Evolutionary conservation across 2,329 filamentous ascomycete species (phyloP).

Genomic region (Ophiocordyceps camponoti-saundersi): DNA sequence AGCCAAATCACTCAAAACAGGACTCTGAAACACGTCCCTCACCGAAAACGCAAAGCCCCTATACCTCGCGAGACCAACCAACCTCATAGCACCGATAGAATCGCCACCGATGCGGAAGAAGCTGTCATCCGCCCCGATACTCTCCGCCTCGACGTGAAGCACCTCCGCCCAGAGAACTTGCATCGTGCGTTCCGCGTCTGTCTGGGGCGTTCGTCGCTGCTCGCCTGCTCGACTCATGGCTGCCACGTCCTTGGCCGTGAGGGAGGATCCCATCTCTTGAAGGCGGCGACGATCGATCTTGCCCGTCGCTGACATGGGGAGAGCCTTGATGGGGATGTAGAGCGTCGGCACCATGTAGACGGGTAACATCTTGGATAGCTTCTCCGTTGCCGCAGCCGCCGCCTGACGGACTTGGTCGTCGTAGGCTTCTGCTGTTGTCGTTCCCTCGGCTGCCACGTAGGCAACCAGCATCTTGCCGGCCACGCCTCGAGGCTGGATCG

Average conservation of each 20-base stretch:
- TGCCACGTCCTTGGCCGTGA: neutral
- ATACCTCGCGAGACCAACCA: neutral
- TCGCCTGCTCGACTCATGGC: neutral
- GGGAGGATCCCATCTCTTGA: neutral
- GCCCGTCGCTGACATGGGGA: slow-evolving; percentile 1
- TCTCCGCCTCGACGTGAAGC: neutral
- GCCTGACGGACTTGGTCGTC: neutral
- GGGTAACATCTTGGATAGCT: slow-evolving; percentile 1
- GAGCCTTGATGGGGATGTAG: slow-evolving; percentile 1
- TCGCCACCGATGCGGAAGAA: slow-evolving; percentile 4
- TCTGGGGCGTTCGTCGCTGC: neutral
- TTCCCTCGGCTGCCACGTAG: neutral
- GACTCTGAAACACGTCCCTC: neutral
- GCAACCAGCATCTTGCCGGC: slow-evolving; percentile 1
- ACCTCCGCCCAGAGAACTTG: slow-evolving; percentile 1
- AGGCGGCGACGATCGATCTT: slow-evolving; percentile 1
- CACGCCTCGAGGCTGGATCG: neutral
- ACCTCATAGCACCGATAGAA: slow-evolving; percentile 3
- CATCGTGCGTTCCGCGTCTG: neutral
- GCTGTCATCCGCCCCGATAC: slow-evolving; percentile 2
- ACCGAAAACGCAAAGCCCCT: neutral
- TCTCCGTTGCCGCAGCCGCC: neutral
- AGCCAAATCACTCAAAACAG: neutral
- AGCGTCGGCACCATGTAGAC: slow-evolving; percentile 4
- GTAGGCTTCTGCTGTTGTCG: neutral